Evolutionary conservation across 331 rosid species (phyloP).

Genomic region (Rosa hybrid): DNA sequence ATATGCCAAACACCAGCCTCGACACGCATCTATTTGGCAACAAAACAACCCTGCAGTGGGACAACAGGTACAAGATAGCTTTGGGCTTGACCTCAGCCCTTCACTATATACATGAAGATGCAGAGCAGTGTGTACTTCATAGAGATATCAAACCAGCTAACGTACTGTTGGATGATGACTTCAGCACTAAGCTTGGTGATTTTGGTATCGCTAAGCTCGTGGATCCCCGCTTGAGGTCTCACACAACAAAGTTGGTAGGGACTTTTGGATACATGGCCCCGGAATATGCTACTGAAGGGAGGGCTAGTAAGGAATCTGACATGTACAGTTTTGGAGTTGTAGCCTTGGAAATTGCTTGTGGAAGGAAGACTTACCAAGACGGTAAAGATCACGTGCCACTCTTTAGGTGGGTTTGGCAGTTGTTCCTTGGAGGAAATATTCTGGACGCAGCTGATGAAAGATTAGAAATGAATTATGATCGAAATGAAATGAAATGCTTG

Average conservation of each 20-base stretch:
- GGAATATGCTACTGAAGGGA: background rate
- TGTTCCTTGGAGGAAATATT: background rate
- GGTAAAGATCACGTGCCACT: background rate
- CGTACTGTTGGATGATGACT: background rate
- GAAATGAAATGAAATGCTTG: background rate
- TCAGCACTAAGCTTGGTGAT: background rate
- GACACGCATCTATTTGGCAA: background rate
- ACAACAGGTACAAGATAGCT: background rate
- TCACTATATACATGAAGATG: background rate
- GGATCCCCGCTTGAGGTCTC: background rate
- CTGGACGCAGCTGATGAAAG: background rate
- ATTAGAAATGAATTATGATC: background rate
- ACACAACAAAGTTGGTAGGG: background rate
- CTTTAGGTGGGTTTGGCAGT: background rate
- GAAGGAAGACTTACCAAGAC: background rate
- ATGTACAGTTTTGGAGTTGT: background rate
- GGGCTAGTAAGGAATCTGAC: background rate
- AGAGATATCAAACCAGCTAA: background rate
- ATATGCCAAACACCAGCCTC: background rate
- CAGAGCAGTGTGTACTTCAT: background rate
- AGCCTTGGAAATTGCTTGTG: background rate
- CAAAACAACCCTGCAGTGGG: background rate
- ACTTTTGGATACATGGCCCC: background rate
- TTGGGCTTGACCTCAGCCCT: background rate
- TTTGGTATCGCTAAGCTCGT: background rate